phyloP scores from a whole-genome alignment of 176 grass and related monocot genomes.

The Tillandsia fasciculata region DNA sequence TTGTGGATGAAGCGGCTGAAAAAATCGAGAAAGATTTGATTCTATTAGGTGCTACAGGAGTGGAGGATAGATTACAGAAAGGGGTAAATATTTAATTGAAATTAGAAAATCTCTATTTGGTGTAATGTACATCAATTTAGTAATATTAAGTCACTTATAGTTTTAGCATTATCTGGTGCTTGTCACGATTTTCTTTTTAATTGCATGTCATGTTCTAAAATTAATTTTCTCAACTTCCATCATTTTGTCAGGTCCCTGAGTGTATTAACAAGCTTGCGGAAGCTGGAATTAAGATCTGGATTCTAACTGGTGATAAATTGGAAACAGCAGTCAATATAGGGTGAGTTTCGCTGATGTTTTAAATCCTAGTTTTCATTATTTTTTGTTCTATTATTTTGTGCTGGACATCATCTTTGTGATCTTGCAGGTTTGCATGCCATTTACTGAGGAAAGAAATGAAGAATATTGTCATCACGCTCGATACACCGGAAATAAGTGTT shows the following conservation, averaged over 20 bases:
- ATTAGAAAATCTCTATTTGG: neutral
- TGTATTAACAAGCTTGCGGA: slow-evolving; percentile 91
- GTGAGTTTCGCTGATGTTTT: slow-evolving; percentile 15
- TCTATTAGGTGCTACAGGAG: slow-evolving; percentile 84
- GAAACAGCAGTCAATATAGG: slow-evolving; percentile 97
- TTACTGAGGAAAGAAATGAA: slow-evolving; percentile 86
- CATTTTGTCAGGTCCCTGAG: slow-evolving; percentile 58
- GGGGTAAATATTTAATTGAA: slow-evolving; percentile 40
- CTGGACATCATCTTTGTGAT: neutral
- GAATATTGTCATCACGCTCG: slow-evolving; percentile 82
- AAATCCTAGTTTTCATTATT: slow-evolving; percentile 1
- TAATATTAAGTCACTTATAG: too few relatives aligned
- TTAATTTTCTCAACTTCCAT: too few relatives aligned
- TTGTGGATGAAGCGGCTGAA: slow-evolving; percentile 29
- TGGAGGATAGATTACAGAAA: slow-evolving; percentile 82
- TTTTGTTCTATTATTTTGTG: slow-evolving; percentile 2
- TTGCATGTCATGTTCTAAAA: too few relatives aligned
- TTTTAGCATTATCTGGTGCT: too few relatives aligned
- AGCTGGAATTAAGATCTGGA: slow-evolving; percentile 98
- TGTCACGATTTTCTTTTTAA: too few relatives aligned
- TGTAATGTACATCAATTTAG: neutral
- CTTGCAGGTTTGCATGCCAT: slow-evolving; percentile 82
- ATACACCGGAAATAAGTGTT: slow-evolving; percentile 43
- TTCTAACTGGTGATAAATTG: slow-evolving; percentile 94
- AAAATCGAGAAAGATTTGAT: slow-evolving; percentile 68